Conservation (phyloP, 106 monocot genomes). For the Dendrobium officinale region DNA sequence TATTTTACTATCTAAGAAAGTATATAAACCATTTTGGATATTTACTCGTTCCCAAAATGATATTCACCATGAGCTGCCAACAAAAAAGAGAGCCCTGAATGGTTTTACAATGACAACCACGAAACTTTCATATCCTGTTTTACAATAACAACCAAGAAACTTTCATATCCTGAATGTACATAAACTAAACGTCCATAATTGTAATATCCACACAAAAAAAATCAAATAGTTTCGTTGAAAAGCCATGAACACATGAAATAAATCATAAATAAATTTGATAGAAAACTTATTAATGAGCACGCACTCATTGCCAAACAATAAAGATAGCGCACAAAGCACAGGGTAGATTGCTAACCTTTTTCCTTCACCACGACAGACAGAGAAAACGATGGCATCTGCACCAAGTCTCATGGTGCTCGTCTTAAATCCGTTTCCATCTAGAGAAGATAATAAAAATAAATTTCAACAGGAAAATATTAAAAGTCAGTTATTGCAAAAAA, state of each 20-base stretch:
- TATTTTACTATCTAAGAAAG: too few relatives aligned
- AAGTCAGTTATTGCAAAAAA: not conserved
- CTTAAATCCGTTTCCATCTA: slow-evolving; percentile 97
- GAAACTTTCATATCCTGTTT: not conserved
- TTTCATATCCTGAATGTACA: not conserved
- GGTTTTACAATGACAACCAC: not conserved
- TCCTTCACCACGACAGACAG: slow-evolving; percentile 58
- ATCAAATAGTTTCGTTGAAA: not conserved
- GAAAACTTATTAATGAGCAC: not conserved
- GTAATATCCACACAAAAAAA: not conserved
- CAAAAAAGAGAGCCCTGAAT: not conserved
- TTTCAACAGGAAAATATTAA: not conserved
- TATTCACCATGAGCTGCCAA: not conserved
- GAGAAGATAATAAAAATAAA: not conserved
- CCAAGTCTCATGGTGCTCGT: slow-evolving; percentile 97
- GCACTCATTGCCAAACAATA: not conserved
- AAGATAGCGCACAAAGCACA: not conserved
- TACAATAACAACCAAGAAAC: not conserved
- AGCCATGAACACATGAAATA: not conserved
- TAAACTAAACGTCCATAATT: not conserved
- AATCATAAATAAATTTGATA: not conserved
- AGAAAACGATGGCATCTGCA: slow-evolving; percentile 90
- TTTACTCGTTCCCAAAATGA: not conserved
- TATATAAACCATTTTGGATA: not conserved
- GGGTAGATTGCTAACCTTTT: slow-evolving; percentile 41